These are phyloP conservation scores for Corynespora cassiicola DNA, from an alignment of 2,329 filamentous ascomycete genomes.

Conservation along the genomic window DNA sequence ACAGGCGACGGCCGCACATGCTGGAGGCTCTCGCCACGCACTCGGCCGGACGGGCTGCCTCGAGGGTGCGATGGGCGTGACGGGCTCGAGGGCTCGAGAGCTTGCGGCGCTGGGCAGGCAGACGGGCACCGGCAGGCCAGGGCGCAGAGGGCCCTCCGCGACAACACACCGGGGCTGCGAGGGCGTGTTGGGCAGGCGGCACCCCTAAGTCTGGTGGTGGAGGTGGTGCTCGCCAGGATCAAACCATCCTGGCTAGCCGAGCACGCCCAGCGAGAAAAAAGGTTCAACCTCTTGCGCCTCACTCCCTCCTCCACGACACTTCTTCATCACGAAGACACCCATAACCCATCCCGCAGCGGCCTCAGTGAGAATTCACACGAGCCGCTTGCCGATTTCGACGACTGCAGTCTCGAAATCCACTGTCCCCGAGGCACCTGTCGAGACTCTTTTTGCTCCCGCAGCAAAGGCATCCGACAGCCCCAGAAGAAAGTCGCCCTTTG, in stretches of 20 bases:
- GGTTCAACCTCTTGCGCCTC: conserved; percentile 13
- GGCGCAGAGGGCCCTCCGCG: conserved; percentile 1
- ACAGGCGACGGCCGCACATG: no score
- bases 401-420: conserved; percentile 46
- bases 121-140: not conserved
- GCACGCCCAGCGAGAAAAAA: conserved; percentile 9
- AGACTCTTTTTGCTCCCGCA: conserved; percentile 34
- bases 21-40: no score
- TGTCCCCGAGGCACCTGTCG: conserved; percentile 36
- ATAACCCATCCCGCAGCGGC: conserved; percentile 37
- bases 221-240: not conserved
- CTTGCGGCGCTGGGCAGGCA: conserved; percentile 2
- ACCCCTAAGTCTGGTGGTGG: no score
- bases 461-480: conserved; percentile 45
- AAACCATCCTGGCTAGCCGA: conserved; percentile 7
- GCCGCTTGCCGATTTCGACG: conserved; percentile 48
- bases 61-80: no score
- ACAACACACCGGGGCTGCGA: no score
- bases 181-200: no score
- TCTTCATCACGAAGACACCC: conserved; percentile 44
- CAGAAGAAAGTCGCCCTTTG: conserved; percentile 39
- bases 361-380: conserved; percentile 35
- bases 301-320: conserved; percentile 24
- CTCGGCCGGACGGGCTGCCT: no score
- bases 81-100: no score